phyloP scores from a whole-genome alignment of 805 yeast species.

The Kluyveromyces wickerhamii region DNA sequence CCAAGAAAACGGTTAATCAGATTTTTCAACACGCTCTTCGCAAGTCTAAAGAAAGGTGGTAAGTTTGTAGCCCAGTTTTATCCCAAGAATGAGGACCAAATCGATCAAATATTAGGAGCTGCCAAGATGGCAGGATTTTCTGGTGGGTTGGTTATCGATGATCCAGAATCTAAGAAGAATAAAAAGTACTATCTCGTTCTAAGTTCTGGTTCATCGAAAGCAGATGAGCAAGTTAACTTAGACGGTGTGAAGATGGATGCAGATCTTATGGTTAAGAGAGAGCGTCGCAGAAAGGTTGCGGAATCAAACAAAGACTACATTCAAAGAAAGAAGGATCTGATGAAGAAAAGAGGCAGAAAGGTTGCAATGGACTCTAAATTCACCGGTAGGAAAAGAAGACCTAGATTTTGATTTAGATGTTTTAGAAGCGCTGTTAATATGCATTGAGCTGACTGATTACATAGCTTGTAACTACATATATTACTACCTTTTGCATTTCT shows the following conservation, averaged over 20 bases:
- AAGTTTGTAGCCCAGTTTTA: slow-evolving; percentile 96
- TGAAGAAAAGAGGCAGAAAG: slow-evolving; percentile 81
- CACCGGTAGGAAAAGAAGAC: slow-evolving; percentile 77
- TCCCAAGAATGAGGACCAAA: slow-evolving; percentile 84
- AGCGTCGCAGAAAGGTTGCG: slow-evolving; percentile 34
- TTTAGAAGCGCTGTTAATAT: too few relatives aligned
- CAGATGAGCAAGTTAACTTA: slow-evolving; percentile 68
- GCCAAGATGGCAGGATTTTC: slow-evolving; percentile 94
- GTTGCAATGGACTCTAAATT: slow-evolving; percentile 89
- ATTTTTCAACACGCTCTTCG: slow-evolving; percentile 83
- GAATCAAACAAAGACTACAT: slow-evolving; percentile 80
- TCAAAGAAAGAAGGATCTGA: slow-evolving; percentile 83
- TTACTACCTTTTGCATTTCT: too few relatives aligned
- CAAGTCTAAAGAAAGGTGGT: slow-evolving; percentile 85
- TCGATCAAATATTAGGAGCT: slow-evolving; percentile 64
- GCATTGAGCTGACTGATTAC: too few relatives aligned
- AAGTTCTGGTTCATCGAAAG: slow-evolving; percentile 60
- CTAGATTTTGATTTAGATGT: slow-evolving; percentile 57
- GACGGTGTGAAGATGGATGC: slow-evolving; percentile 77
- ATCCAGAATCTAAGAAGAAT: slow-evolving; percentile 86
- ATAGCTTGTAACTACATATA: too few relatives aligned
- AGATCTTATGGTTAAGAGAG: slow-evolving; percentile 38
- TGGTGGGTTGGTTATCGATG: slow-evolving; percentile 91
- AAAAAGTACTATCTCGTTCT: slow-evolving; percentile 85
- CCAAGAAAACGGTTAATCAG: slow-evolving; percentile 74